Evolutionary conservation across 2,329 filamentous ascomycete species (phyloP), one percentile per base, ranked within the genome.

Genomic region (Drechslera avenae): DNA sequence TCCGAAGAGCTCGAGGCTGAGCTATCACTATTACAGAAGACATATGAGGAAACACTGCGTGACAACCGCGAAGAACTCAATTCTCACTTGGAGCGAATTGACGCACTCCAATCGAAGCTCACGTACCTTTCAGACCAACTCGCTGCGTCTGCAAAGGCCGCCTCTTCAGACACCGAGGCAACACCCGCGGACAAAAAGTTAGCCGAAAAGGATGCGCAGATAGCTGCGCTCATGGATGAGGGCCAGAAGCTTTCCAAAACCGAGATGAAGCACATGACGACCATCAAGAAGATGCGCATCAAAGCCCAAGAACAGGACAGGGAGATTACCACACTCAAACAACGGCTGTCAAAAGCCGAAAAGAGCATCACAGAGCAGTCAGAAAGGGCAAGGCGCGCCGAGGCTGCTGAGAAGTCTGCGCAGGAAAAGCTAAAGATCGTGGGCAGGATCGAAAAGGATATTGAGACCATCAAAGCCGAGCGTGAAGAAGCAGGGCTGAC

Each of bases 181-280:
- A 62, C 61, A 5, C 56, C 61, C 2, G 50, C 80, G 1, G 89
- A 96, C 59, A 90, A 87, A 71, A 91, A 89, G 67, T 73, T 97
- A 12, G 89, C 90, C 1, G 91, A 96, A 65, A 96, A 91, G 68
- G 92, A 97, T 63, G 87, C 93, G 63, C 90, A 90, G 69, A 95
- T 97, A 64, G 90, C 92, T 2, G 78, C 92, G 39, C 78, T 99
- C 10, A 89, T 99, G 80, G 88, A 96, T 62, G 94, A 99, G 76
- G 94, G 95, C 0, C 89, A 94, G 63, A 91, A 88, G 60, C 80
- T 97, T 7, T 92, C 91, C 1, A 89, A 88, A 62, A 89, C 84
- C 0, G 94, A 99, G 71, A 84, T 97, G 73, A 91, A 91, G 66
- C 87, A 95, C 57, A 81, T 93, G 54, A 84, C 84, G 5, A 86